A percentile compares a stretch with the other conserved stretches of the same genome.
phyloP scores from a whole-genome alignment of 306 rosid species.

The Castanea mollissima region DNA sequence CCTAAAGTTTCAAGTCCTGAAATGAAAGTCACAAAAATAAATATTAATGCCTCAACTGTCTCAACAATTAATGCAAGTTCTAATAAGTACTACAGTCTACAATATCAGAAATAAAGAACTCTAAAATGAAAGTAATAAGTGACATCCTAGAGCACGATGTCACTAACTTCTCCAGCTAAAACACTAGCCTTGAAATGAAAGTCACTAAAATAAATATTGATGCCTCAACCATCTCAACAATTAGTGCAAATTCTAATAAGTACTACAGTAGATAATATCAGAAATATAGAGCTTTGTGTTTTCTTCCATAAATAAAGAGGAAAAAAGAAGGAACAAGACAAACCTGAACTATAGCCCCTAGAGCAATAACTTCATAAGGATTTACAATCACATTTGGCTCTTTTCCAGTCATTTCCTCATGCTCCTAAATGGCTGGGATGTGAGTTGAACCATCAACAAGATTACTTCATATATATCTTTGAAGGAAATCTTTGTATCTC shows the following conservation, averaged over 20 bases:
- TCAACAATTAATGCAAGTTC: too few species aligned
- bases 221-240: conserved; percentile 9
- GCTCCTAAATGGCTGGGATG: conserved; percentile 86
- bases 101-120: too few species aligned
- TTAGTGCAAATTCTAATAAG: too few species aligned
- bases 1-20: too few species aligned
- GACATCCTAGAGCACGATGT: conserved; percentile 89
- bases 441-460: conserved; percentile 95
- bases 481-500: conserved; percentile 85
- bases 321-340: background rate
- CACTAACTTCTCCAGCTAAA: conserved; percentile 84
- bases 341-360: conserved; percentile 96
- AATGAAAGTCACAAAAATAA: too few species aligned
- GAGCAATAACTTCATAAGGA: conserved; percentile 94
- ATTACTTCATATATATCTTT: conserved; percentile 59
- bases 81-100: too few species aligned
- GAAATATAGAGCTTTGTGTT: too few species aligned
- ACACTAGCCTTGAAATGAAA: conserved; percentile 14
- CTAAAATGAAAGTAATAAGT: background rate
- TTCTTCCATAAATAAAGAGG: too few species aligned
- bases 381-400: conserved; percentile 88
- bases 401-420: conserved; percentile 83
- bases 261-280: too few species aligned
- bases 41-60: too few species aligned
- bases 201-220: too few species aligned